A percentile compares a stretch with the other conserved stretches of the same genome.
phyloP scores from a whole-genome alignment of 2,329 filamentous ascomycete genomes.

The Rhynchosporium graminicola region DNA sequence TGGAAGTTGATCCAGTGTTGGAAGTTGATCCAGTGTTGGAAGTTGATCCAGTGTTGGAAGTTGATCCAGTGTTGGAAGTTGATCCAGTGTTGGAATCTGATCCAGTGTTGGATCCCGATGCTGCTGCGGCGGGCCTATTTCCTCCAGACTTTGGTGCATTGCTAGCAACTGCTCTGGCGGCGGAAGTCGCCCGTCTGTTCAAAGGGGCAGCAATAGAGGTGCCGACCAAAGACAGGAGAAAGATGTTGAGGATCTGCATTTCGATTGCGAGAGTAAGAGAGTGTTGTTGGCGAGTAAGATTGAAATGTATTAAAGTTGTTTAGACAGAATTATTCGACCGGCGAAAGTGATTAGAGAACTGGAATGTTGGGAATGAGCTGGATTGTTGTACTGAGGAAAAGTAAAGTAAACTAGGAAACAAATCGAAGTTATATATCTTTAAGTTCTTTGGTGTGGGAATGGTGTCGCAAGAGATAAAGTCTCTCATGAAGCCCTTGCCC shows the following conservation, averaged over 20 bases:
- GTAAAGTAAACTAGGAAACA: background rate
- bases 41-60: no score
- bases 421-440: background rate
- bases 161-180: background rate
- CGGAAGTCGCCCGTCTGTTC: background rate
- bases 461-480: background rate
- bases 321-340: constrained; percentile 7
- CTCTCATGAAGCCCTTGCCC: no score
- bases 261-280: background rate
- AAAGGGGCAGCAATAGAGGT: background rate
- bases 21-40: no score
- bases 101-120: background rate
- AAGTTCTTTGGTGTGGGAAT: background rate
- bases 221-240: constrained; percentile 7
- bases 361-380: constrained; percentile 10
- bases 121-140: background rate
- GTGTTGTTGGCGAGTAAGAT: background rate
- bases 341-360: constrained; percentile 12
- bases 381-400: constrained; percentile 8
- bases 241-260: constrained; percentile 8
- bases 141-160: background rate
- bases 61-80: no score
- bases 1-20: no score
- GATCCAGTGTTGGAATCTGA: background rate
- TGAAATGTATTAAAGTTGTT: background rate